Conservation (phyloP, 441 rosid species). For the Erodium moschatum region DNA sequence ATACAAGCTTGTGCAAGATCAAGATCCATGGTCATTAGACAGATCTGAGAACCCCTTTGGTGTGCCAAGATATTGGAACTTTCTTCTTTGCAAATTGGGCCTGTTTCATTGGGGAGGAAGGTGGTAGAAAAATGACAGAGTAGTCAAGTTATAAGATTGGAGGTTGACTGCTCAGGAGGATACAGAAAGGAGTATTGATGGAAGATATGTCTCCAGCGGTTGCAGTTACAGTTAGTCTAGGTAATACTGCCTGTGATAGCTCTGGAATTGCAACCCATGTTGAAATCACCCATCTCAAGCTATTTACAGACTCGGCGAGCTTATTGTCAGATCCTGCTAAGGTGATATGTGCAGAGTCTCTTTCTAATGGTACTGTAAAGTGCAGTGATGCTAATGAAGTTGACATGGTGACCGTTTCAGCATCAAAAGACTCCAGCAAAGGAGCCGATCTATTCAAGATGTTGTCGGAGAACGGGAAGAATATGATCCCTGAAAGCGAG, state of each 20-base stretch:
- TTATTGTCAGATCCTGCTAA: slow-evolving; percentile 41
- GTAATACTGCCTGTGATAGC: slow-evolving; percentile 36
- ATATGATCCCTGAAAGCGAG: slow-evolving; percentile 32
- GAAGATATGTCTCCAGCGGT: slow-evolving; percentile 53
- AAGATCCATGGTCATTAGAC: slow-evolving; percentile 27
- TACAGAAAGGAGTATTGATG: slow-evolving; percentile 43
- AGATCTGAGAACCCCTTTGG: slow-evolving; percentile 30
- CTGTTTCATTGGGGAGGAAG: background rate
- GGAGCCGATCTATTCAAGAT: slow-evolving; percentile 22
- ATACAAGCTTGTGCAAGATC: background rate
- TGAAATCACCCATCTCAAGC: slow-evolving; percentile 34
- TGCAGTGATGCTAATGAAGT: slow-evolving; percentile 21
- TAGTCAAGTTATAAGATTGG: background rate
- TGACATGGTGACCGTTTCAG: slow-evolving; percentile 24
- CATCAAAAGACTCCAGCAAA: slow-evolving; percentile 21
- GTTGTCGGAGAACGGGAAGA: slow-evolving; percentile 29
- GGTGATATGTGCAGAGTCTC: slow-evolving; percentile 22
- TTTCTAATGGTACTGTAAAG: slow-evolving; percentile 20
- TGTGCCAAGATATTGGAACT: background rate
- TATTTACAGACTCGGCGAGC: slow-evolving; percentile 37
- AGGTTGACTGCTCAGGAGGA: slow-evolving; percentile 31
- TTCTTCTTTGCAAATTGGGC: background rate
- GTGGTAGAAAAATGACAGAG: background rate
- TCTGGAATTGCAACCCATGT: slow-evolving; percentile 28
- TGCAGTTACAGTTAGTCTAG: slow-evolving; percentile 43